Evolutionary conservation across 192 early-diverging fungal species (phyloP).

Genomic region (Mortierella hygrophila): DNA sequence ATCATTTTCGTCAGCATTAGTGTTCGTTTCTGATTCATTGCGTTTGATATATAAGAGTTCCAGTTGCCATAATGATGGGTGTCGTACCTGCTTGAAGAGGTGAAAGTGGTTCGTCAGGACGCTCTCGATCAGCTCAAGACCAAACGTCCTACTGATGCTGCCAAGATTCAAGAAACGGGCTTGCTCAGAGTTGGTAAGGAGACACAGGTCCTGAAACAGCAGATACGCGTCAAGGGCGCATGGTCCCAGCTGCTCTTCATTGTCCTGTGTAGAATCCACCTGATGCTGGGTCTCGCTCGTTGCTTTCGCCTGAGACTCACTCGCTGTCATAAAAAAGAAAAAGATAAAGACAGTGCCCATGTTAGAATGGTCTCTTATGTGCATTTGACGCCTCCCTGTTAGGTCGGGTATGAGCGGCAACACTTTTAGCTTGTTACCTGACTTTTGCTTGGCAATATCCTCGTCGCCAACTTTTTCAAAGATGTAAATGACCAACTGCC

Average conservation of each 20-base stretch:
- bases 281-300: slow-evolving; percentile 1
- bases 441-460: slow-evolving; percentile 56
- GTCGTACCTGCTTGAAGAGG: slow-evolving; percentile 78
- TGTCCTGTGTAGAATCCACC: slow-evolving; percentile 9
- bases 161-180: slow-evolving; percentile 69
- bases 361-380: background rate
- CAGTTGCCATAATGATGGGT: background rate
- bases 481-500: slow-evolving; percentile 85
- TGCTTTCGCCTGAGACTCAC: background rate
- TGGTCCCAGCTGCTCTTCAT: slow-evolving; percentile 60
- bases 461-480: slow-evolving; percentile 87
- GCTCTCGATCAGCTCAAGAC: slow-evolving; percentile 94
- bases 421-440: slow-evolving; percentile 23
- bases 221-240: slow-evolving; percentile 87
- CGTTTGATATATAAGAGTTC: background rate
- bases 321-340: background rate
- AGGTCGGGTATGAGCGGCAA: background rate
- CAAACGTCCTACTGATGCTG: slow-evolving; percentile 77
- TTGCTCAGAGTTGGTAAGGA: slow-evolving; percentile 77
- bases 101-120: slow-evolving; percentile 83
- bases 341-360: background rate
- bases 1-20: background rate
- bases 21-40: background rate
- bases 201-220: slow-evolving; percentile 92
- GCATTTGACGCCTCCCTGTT: background rate